Conservation (phyloP, 345 rosid genomes). For the Excoecaria cochinchinensis region DNA sequence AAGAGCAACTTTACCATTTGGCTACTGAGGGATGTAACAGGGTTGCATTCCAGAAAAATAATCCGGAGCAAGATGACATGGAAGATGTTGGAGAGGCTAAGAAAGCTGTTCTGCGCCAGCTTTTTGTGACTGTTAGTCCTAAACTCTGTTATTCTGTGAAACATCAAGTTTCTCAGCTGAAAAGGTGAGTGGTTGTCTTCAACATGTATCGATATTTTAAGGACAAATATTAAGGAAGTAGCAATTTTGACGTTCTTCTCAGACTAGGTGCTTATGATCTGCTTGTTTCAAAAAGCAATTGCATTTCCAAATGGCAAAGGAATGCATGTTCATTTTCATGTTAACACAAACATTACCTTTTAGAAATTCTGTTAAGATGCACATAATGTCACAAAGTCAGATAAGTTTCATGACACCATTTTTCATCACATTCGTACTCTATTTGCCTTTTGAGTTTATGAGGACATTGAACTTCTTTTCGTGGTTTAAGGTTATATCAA, state of each 20-base stretch:
- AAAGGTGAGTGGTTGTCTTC: conserved; percentile 38
- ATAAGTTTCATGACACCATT: no score
- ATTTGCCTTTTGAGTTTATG: no score
- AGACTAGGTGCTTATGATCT: background rate
- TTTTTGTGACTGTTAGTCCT: conserved; percentile 52
- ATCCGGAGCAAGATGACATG: conserved; percentile 28
- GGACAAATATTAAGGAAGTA: conserved; percentile 17
- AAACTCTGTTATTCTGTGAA: conserved; percentile 46
- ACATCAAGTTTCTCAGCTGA: conserved; percentile 41
- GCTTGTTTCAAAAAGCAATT: background rate
- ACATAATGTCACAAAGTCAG: no score
- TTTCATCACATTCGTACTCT: no score
- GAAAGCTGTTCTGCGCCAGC: conserved; percentile 33
- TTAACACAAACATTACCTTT: no score
- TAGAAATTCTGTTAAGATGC: no score
- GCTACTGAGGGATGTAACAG: conserved; percentile 21
- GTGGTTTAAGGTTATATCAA: background rate
- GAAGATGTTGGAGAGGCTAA: conserved; percentile 28
- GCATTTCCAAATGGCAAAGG: no score
- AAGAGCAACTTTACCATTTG: conserved; percentile 33
- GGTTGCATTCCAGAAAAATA: background rate
- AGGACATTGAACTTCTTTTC: background rate
- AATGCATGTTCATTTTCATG: no score
- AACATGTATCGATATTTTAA: conserved; percentile 32
- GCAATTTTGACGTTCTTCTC: background rate